Base-by-base conservation (phyloP, 2,329 filamentous ascomycete species). In the Xylaria sp. region DNA sequence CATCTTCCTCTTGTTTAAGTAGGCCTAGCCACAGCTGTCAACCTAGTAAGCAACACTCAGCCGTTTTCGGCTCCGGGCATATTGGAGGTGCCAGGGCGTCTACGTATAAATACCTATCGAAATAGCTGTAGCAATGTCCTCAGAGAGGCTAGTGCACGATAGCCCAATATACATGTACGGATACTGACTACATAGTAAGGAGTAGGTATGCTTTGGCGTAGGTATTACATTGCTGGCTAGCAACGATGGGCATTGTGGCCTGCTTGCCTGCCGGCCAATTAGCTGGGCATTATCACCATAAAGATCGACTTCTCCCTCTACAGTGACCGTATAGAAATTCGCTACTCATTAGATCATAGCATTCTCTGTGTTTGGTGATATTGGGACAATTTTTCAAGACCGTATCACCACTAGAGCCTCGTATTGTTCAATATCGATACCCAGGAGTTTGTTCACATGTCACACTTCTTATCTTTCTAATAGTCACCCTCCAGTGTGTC, bases 1-100 rank as follows among this genome's bases (percentile, higher is more conserved):
- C 39, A 14, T 42, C 14, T 5, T 42, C 14, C 2, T 17, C 11
- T 42, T 17, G 14, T 42, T 42, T 17, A 8, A 2, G 47, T 24
- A 61, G 12, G 21, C 27, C 12, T 51, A 19, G 19, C 36, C 36
- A 39, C 47, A 53, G 47, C 21, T 21, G 27, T 51, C 12, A 30
- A 42, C 14, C 39, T 17, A 45, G 61, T 45, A 53, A 50, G 48
- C 34, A 45, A 12, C 24, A 24, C 55, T 59, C 14, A 50, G 32
- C 30, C 27, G 45, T 53, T 45, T 3, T 42, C 48, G 17, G 45
- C 53, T 27, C 36, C 39, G 39, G 24, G 32, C 3, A 21, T 59
- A 7, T 30, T 9, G 17, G 11, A 17, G 17, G 34, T 48, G 36
- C 63, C 54, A 17, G 39, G 45, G 39, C 32, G 39, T 55, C n/a